Evolutionary conservation across 2,329 filamentous ascomycete species (phyloP), one percentile per base, ranked within the genome.

Genomic region (Podosphaera fusca): DNA sequence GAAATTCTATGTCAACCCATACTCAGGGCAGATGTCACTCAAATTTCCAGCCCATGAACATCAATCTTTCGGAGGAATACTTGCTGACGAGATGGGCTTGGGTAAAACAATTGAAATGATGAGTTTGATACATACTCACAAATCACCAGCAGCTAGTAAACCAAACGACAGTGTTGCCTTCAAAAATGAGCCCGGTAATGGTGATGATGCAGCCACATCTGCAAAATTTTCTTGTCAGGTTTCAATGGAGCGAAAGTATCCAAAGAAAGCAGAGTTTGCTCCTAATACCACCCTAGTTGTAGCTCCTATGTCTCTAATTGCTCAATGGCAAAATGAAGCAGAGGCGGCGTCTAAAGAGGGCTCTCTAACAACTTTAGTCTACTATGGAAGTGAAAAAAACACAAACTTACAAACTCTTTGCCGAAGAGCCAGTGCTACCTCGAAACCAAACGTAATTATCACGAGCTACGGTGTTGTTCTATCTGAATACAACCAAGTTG

Each of bases 71-170:
- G 92, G 92, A 50, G 92, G 92, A 4, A 86, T 98, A 58, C 73
- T 98, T 47, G 92, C 92, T 7, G 92, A 98, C 65, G 85, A 96
- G 70, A 98, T 98, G 92, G 92, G 92, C 52, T 74, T 98, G 1
- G 92, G 92, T 38, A 98, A 98, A 72, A 98, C 92, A 0, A 96
- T 98, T 56, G 90, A 98, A 67, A 96, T 98, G 88, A 79, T 98
- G 60, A 92, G 87, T 69, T 73, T 98, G 55, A 78, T 98, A 4
- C 92, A 98, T 67, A 80, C 86, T 0, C 86, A 96, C 67, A 80
- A 78, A 60, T 82, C 80, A 2, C 74, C 82, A 30, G 66, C 73
- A 12, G 71, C 73, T 3, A 64, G 69, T 12, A 65, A 70, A 29
- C 70, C 71, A n/a, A 62, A 64, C 4, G 57, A 35, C 9, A 59